Conservation (phyloP, 257 asterid genomes). For the Linderniella brevidens region DNA sequence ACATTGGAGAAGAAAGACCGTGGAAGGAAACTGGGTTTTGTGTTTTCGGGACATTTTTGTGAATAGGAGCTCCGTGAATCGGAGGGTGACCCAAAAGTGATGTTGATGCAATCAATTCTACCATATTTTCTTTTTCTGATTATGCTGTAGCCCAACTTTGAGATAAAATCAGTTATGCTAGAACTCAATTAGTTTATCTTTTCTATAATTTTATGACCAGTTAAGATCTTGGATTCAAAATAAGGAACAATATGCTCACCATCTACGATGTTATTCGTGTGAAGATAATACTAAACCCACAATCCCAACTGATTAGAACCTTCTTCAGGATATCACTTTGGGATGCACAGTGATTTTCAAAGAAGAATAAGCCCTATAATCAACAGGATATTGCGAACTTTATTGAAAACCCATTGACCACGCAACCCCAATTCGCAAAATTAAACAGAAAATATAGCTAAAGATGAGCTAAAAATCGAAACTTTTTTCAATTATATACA, state of each 20-base stretch:
- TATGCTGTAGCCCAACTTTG: no score
- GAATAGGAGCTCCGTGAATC: constrained; percentile 20
- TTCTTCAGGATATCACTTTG: constrained; percentile 9
- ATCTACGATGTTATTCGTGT: neutral
- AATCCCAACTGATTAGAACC: neutral
- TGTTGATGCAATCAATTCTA: constrained; percentile 58
- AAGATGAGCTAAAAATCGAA: neutral
- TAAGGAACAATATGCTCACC: no score
- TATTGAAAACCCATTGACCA: constrained; percentile 25
- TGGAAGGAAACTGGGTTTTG: constrained; percentile 16
- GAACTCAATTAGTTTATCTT: no score
- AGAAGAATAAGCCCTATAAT: constrained; percentile 9
- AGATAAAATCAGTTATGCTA: no score
- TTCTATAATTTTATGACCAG: no score
- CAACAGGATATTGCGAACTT: constrained; percentile 23
- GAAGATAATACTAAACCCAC: neutral
- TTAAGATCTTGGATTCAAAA: no score
- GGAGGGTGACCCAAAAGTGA: constrained; percentile 53
- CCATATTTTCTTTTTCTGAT: constrained; percentile 22
- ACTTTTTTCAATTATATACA: constrained; percentile 6
- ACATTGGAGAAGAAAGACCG: constrained; percentile 20
- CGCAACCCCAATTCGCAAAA: constrained; percentile 16
- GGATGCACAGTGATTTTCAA: constrained; percentile 13
- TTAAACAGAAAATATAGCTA: constrained; percentile 2
- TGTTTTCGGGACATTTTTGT: constrained; percentile 24